Evolutionary conservation across 2,329 filamentous ascomycete species (phyloP).

Genomic region (Pyrenophora teres): DNA sequence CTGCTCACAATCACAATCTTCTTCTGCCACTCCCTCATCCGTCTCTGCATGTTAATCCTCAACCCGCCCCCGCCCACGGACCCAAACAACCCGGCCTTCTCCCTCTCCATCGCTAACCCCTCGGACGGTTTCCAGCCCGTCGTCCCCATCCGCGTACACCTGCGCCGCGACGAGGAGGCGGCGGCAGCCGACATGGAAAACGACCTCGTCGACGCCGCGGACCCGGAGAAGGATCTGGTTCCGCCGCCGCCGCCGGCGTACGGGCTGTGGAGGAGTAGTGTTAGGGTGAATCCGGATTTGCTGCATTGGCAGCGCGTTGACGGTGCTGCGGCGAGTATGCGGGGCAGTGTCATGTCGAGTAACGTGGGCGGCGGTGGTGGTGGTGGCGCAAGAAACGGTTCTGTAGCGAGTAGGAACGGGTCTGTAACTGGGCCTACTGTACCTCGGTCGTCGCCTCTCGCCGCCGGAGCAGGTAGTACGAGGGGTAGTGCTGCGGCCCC

Average conservation of each 20-base stretch:
- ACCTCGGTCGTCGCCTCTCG: no score
- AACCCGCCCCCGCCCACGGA: slow-evolving; percentile 44
- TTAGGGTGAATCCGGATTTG: slow-evolving; percentile 78
- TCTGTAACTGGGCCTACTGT: neutral
- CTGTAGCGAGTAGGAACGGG: slow-evolving; percentile 4
- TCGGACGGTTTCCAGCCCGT: slow-evolving; percentile 71
- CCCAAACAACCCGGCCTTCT: neutral
- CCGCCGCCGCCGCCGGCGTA: slow-evolving; percentile 73
- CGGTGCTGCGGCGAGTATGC: neutral
- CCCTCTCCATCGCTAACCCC: slow-evolving; percentile 42
- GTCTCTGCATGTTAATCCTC: slow-evolving; percentile 70
- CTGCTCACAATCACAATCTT: slow-evolving; percentile 75
- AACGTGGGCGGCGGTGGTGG: neutral
- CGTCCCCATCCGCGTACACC: slow-evolving; percentile 75
- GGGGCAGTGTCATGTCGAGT: slow-evolving; percentile 9
- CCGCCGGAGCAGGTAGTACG: no score
- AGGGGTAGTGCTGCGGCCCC: no score
- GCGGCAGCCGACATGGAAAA: slow-evolving; percentile 55
- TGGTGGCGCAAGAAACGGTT: neutral
- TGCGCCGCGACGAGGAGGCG: slow-evolving; percentile 75
- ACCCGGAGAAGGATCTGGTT: slow-evolving; percentile 28
- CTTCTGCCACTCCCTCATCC: slow-evolving; percentile 78
- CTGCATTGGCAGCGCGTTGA: slow-evolving; percentile 76
- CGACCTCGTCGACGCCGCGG: slow-evolving; percentile 12
- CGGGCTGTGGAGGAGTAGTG: slow-evolving; percentile 80